Evolutionary conservation across 2,329 filamentous ascomycete species (phyloP), one percentile per base, ranked within the genome.

Genomic region (Penicillium aurantiogriseum): DNA sequence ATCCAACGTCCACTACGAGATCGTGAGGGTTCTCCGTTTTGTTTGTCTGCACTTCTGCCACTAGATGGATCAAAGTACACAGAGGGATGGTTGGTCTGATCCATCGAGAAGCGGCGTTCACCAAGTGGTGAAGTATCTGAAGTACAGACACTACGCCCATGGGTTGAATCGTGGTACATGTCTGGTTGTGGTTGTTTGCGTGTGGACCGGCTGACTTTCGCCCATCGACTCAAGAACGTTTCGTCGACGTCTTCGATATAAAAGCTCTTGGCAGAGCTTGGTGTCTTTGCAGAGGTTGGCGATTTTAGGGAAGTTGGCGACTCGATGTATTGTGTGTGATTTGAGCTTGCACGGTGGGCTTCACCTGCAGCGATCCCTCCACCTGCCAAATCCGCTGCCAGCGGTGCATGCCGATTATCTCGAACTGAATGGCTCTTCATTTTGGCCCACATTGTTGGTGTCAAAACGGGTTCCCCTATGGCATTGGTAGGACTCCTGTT

Each of bases 1-100:
- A 54, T 25, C 64, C 62, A 65, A 29, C 54, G 57, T 19, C 55
- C 38, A 13, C 51, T 56, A 11, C 61, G 58, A 13, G 61, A 58
- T 2, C 50, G 64, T 6, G 50, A 47, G 6, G 53, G 59, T 4
- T 40, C 25, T 25, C 19, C 17, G 25, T 57, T 43, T 9, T 45
- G 11, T 27, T 25, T 54, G 29, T 54, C 43, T 15, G 44, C 44
- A 36, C 51, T 54, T 15, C 17, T 39, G n/a, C 48, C 19, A 13
- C 31, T 47, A 13, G 42, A 33, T 8, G 49, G 43, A 42, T 57
- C 54, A 27, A 53, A 47, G 42, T 53, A 47, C 9, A 42, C 43
- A 3, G 54, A 57, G 6, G 27, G 35, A n/a, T 5, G 49, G 29
- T 42, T 36, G 10, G 29, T 42, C 13, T 53, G 29, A 47, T 53